Evolutionary conservation across 495 filamentous ascomycete species (phyloP).

Genomic region (Achaetomiella virescens): DNA sequence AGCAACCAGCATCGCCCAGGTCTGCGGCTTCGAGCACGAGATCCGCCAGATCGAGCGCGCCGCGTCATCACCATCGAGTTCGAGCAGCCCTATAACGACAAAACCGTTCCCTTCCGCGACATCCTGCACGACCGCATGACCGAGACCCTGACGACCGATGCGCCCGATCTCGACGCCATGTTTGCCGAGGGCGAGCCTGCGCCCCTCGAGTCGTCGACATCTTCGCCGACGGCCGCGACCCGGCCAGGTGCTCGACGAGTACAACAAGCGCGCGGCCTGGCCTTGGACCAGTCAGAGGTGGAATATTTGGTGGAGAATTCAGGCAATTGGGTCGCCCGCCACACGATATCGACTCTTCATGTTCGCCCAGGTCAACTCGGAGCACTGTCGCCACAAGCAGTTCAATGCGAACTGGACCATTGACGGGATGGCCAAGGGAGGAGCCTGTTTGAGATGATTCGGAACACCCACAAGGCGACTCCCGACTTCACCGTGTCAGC

Average conservation of each 20-base stretch:
- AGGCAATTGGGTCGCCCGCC: slow-evolving; percentile 67
- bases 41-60: slow-evolving; percentile 82
- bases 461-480: slow-evolving; percentile 77
- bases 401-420: slow-evolving; percentile 99
- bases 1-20: slow-evolving; percentile 85
- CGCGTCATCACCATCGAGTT: slow-evolving; percentile 63
- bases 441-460: slow-evolving; percentile 90
- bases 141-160: slow-evolving; percentile 57
- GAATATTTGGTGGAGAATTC: slow-evolving; percentile 90
- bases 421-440: slow-evolving; percentile 71
- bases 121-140: slow-evolving; percentile 91
- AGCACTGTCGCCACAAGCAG: slow-evolving; percentile 70
- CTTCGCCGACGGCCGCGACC: slow-evolving; percentile 51
- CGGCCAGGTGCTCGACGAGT: slow-evolving; percentile 69
- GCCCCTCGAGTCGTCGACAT: slow-evolving; percentile 67
- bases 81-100: slow-evolving; percentile 40
- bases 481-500: slow-evolving; percentile 81
- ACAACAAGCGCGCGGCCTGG: slow-evolving; percentile 80
- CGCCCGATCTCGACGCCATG: slow-evolving; percentile 64
- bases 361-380: slow-evolving; percentile 95
- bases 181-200: slow-evolving; percentile 70
- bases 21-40: slow-evolving; percentile 70
- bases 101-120: slow-evolving; percentile 58
- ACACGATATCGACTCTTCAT: slow-evolving; percentile 95
- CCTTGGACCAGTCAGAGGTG: slow-evolving; percentile 81